A percentile compares a stretch with the other conserved stretches of the same genome.
phyloP scores from a whole-genome alignment of 805 yeast genomes.

The Candida saitoana region DNA sequence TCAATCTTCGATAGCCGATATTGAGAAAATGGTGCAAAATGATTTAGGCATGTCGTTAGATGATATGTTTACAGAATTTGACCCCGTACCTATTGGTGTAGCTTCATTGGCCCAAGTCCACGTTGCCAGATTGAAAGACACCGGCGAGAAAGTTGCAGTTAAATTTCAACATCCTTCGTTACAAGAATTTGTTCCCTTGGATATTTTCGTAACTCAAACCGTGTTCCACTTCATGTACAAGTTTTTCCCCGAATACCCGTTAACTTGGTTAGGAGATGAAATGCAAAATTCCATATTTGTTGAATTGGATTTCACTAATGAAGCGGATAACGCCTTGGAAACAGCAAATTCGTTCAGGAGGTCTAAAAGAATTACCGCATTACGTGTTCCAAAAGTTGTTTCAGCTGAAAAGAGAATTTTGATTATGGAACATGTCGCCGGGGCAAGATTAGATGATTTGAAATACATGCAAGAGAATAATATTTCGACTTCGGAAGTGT shows the following conservation, averaged over 20 bases:
- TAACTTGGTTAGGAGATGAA: slow-evolving; percentile 95
- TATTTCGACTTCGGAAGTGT: slow-evolving; percentile 74
- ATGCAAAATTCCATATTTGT: slow-evolving; percentile 78
- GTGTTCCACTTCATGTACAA: slow-evolving; percentile 72
- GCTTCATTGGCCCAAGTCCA: slow-evolving; percentile 98
- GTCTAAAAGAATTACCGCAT: slow-evolving; percentile 60
- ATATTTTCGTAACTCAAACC: slow-evolving; percentile 68
- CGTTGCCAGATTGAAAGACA: slow-evolving; percentile 54
- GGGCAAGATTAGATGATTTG: slow-evolving; percentile 78
- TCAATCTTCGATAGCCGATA: slow-evolving; percentile 63
- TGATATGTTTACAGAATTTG: slow-evolving; percentile 65
- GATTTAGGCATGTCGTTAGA: slow-evolving; percentile 63
- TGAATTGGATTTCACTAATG: slow-evolving; percentile 86
- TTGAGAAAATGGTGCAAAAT: slow-evolving; percentile 56
- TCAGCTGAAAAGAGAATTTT: slow-evolving; percentile 67
- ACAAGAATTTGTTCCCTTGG: slow-evolving; percentile 85
- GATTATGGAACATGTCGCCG: slow-evolving; percentile 83
- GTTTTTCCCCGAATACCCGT: slow-evolving; percentile 89
- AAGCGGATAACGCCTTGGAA: slow-evolving; percentile 73
- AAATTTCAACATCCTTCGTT: slow-evolving; percentile 92
- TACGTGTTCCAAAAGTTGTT: slow-evolving; percentile 70
- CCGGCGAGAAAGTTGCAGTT: slow-evolving; percentile 80
- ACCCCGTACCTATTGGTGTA: slow-evolving; percentile 79
- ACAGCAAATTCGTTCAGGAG: slow-evolving; percentile 65
- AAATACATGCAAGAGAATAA: slow-evolving; percentile 56